phyloP scores from a whole-genome alignment of 192 early-diverging fungal species.

The Dissophora globulifera region DNA sequence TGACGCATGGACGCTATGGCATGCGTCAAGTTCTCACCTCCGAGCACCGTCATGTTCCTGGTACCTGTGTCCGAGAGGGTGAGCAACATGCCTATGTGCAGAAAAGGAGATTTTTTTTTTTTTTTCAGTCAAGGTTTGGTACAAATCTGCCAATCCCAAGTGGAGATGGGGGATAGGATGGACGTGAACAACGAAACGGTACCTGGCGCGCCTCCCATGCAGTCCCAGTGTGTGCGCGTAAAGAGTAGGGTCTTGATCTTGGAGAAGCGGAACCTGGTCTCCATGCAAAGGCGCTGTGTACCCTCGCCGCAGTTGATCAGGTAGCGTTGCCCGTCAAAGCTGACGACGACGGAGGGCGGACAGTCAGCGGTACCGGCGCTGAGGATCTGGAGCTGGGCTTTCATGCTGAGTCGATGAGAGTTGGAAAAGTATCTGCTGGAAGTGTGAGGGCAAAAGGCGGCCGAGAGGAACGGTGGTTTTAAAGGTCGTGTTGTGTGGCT shows the following conservation, averaged over 20 bases:
- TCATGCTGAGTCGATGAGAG: constrained; percentile 53
- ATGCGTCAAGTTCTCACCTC: constrained; percentile 84
- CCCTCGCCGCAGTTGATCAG: constrained; percentile 96
- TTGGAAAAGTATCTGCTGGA: constrained; percentile 34
- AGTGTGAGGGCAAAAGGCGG: background rate
- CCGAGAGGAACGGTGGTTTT: background rate
- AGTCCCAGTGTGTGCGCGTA: constrained; percentile 86
- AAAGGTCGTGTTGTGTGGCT: too few species aligned
- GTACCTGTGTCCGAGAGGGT: constrained; percentile 84
- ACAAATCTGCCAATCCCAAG: background rate
- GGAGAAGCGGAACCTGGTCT: constrained; percentile 75
- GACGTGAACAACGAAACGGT: too few species aligned
- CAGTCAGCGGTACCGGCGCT: constrained; percentile 60
- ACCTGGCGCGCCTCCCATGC: constrained; percentile 91
- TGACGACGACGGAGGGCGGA: constrained; percentile 75
- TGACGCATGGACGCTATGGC: constrained; percentile 79
- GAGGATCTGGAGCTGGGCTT: constrained; percentile 61
- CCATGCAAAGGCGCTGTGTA: constrained; percentile 85
- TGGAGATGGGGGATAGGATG: background rate
- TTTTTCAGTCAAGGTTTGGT: too few species aligned
- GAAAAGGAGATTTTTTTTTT: too few species aligned
- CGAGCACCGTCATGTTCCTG: constrained; percentile 70
- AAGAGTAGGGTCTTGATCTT: constrained; percentile 85
- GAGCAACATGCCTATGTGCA: constrained; percentile 92
- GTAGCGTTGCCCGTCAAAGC: constrained; percentile 81